Conservation (phyloP, 2,329 filamentous ascomycete species). For the Pestalotiopsis sp. region DNA sequence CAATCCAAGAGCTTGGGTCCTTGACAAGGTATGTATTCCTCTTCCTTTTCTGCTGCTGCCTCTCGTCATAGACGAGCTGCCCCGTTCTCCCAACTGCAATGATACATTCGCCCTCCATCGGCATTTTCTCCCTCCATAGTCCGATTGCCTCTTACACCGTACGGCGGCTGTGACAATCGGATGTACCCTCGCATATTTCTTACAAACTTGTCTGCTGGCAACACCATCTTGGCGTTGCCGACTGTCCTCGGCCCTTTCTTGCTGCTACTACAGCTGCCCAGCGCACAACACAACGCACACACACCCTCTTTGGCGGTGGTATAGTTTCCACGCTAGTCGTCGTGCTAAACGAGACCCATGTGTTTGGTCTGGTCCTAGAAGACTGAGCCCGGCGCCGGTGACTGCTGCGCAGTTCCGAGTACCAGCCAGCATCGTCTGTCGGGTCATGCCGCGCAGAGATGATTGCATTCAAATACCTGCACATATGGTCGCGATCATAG, state of each 20-base stretch:
- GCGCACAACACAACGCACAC: conserved; percentile 32
- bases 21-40: conserved; percentile 28
- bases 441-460: not conserved
- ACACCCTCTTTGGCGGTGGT: conserved; percentile 20
- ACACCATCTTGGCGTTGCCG: conserved; percentile 27
- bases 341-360: conserved; percentile 27
- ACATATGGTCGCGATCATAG: conserved; percentile 8
- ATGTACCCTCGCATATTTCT: conserved; percentile 29
- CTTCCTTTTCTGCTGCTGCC: conserved; percentile 17
- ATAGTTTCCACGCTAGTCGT: conserved; percentile 27
- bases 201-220: conserved; percentile 32
- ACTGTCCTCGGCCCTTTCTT: conserved; percentile 33
- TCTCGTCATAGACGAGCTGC: conserved; percentile 17
- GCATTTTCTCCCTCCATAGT: conserved; percentile 17
- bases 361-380: conserved; percentile 10
- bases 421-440: not conserved
- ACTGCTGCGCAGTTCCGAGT: not conserved
- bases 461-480: conserved; percentile 17
- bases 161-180: conserved; percentile 30
- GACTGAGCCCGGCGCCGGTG: not conserved
- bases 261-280: conserved; percentile 29
- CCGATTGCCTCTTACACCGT: conserved; percentile 21
- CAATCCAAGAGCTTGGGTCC: conserved; percentile 11
- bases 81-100: conserved; percentile 33
- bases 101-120: conserved; percentile 34